Evolutionary conservation across 192 early-diverging fungal genomes (phyloP), one percentile per base, ranked within the genome.

Genomic region (Coemansia sp.): DNA sequence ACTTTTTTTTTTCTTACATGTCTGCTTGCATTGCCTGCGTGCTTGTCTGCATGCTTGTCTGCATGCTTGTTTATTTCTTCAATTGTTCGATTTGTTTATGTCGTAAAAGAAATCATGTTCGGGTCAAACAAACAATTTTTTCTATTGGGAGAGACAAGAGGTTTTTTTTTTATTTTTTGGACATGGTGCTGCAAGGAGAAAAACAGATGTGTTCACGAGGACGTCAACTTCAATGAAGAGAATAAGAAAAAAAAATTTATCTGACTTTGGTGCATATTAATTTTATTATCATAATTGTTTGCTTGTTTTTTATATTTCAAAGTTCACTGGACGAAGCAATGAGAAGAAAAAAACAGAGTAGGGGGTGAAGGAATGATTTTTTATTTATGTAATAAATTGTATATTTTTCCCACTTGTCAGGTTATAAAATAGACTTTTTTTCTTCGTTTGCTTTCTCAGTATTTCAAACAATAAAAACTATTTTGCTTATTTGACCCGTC

Each of bases 21-120:
- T n/a, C n/a, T n/a, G n/a, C n/a, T n/a, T n/a, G n/a, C n/a, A n/a
- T n/a, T n/a, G n/a, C n/a, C n/a, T n/a, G n/a, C n/a, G n/a, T n/a
- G n/a, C n/a, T n/a, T n/a, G n/a, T n/a, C n/a, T n/a, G n/a, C n/a
- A n/a, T n/a, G 42, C 42, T 16, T 45, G 12, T 45, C 7, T 14
- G 5, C 12, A 45, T 14, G 42, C 12, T 45, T 45, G 42, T 45
- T 45, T 45, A 14, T 45, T 45, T 45, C 2, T 45, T 45, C 42
- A 45, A 45, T 45, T 45, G 42, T 45, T 45, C 16, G 28, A 64
- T 48, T 60, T 30, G 18, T 51, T 42, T 34, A 60, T 36, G 42
- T 45, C 42, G 12, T 11, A 45, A 7, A 45, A 45, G 42, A 45
- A 45, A 14, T 45, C 42, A 45, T 45, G 42, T 45, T 45, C 42